Evolutionary conservation across 1,284 basidiomycete genomes (phyloP).

Genomic region (Boletus smithii): DNA sequence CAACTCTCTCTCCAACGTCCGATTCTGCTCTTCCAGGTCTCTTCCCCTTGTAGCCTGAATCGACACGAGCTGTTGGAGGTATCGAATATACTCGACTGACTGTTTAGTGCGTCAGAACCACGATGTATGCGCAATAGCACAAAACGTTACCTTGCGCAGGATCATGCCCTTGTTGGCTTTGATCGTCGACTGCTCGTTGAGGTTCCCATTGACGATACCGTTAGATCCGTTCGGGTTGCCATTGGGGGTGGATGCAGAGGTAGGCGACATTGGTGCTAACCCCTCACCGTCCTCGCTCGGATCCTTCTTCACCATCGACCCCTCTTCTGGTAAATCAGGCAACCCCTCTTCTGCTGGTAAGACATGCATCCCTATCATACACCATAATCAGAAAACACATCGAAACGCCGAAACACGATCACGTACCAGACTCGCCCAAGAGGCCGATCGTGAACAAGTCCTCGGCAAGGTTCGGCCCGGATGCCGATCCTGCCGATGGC

Average conservation of each 20-base stretch:
- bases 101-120: constrained; percentile 11
- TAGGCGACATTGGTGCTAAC: constrained; percentile 16
- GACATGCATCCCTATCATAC: constrained; percentile 24
- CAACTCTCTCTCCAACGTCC: constrained; percentile 28
- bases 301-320: constrained; percentile 33
- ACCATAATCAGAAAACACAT: neutral
- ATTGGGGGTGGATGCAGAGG: constrained; percentile 5
- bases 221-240: constrained; percentile 4
- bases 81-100: constrained; percentile 86
- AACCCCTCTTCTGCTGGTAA: constrained; percentile 27
- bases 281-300: constrained; percentile 29
- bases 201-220: constrained; percentile 15
- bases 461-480: constrained; percentile 14
- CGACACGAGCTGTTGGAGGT: constrained; percentile 79
- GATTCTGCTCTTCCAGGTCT: constrained; percentile 57
- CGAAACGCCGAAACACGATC: neutral
- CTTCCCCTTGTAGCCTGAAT: constrained; percentile 73
- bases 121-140: neutral
- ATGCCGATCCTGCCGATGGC: constrained; percentile 10
- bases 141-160: constrained; percentile 51
- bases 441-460: constrained; percentile 24
- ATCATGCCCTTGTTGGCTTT: constrained; percentile 93
- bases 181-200: constrained; percentile 36
- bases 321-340: constrained; percentile 32
- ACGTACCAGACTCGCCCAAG: constrained; percentile 25